These are phyloP conservation scores for Aristolochia contorta DNA, from an alignment of 164 flowering plant species.

Conservation along the genomic window DNA sequence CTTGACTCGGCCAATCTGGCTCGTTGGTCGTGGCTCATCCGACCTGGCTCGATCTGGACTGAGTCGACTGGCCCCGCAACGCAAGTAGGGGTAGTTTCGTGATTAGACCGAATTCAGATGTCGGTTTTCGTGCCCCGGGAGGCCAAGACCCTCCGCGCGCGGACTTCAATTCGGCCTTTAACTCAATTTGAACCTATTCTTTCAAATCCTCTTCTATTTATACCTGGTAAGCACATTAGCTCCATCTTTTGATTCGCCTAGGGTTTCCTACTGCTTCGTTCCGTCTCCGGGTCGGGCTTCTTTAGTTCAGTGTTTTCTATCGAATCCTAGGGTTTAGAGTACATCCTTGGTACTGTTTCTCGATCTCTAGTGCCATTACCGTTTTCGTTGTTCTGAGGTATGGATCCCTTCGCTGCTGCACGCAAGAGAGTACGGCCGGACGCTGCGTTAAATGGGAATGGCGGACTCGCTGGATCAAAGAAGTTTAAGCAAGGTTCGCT, in stretches of 20 bases:
- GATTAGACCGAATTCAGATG: no score
- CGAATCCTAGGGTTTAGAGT: constrained; percentile 4
- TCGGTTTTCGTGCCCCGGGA: no score
- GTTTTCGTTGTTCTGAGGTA: background rate
- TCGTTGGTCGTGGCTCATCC: no score
- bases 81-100: no score
- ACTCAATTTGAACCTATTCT: background rate
- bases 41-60: no score
- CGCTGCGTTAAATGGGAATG: constrained; percentile 22
- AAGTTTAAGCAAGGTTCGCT: constrained; percentile 17
- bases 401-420: constrained; percentile 12
- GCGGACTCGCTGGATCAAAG: constrained; percentile 17
- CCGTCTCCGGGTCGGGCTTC: background rate
- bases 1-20: no score
- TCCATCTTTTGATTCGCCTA: background rate
- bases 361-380: no score
- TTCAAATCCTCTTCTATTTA: background rate
- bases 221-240: no score
- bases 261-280: background rate
- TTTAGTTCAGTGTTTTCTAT: background rate
- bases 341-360: background rate
- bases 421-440: constrained; percentile 29
- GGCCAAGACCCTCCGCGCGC: background rate
- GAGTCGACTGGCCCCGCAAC: no score
- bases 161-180: background rate